Conservation (phyloP, 2,329 filamentous ascomycete genomes). For the Exserohilum rostratum region DNA sequence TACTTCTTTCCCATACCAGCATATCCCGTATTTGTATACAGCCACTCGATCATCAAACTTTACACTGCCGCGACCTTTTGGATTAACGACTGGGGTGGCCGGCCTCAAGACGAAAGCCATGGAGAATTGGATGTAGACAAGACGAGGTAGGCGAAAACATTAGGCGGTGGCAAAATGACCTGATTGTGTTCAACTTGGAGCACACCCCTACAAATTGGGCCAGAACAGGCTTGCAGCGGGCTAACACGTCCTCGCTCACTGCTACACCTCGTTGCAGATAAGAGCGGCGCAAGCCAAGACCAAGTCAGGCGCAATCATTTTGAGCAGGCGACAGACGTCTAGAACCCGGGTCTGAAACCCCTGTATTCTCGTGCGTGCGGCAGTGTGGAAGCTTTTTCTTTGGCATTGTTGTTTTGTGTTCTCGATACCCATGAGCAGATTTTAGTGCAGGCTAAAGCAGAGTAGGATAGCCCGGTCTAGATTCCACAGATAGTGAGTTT, state of each 20-base stretch:
- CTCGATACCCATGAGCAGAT: neutral
- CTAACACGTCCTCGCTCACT: neutral
- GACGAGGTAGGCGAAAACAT: neutral
- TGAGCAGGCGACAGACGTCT: neutral
- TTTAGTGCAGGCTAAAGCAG: neutral
- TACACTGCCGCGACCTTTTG: constrained; percentile 21
- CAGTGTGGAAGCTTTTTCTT: neutral
- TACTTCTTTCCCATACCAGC: constrained; percentile 24
- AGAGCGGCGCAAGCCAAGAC: neutral
- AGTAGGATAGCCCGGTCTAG: neutral
- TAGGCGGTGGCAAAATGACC: neutral
- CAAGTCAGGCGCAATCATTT: neutral
- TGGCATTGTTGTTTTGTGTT: constrained; percentile 1
- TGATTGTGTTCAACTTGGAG: neutral
- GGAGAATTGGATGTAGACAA: neutral
- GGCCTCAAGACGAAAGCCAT: constrained; percentile 6
- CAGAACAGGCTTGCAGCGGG: neutral
- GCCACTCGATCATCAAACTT: constrained; percentile 27
- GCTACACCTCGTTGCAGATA: neutral
- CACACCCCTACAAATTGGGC: neutral
- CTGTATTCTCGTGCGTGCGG: neutral
- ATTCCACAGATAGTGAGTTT: neutral
- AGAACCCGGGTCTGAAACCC: neutral
- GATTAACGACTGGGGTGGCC: constrained; percentile 24
- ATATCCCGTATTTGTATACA: constrained; percentile 20